A percentile compares a stretch with the other conserved stretches of the same genome.
Conservation (phyloP, 192 early-diverging fungal genomes). For the Entophlyctis luteolus region DNA sequence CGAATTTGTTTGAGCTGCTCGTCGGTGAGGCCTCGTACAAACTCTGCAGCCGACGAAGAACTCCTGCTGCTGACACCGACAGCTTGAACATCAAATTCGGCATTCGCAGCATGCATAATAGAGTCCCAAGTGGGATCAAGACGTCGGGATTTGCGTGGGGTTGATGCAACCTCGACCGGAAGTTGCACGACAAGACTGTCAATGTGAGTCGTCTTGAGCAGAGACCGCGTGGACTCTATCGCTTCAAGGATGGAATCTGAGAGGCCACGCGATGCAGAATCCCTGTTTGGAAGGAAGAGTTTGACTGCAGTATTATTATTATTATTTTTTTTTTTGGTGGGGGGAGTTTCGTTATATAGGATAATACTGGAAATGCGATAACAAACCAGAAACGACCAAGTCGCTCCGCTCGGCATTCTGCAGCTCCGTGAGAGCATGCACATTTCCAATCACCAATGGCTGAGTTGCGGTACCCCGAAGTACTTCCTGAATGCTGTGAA, state of each 20-base stretch:
- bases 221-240: neutral
- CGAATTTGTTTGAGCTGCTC: neutral
- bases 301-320: conserved; percentile 13
- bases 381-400: too few relatives aligned
- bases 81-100: neutral
- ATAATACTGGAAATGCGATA: too few relatives aligned
- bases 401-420: too few relatives aligned
- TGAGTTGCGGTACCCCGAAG: too few relatives aligned
- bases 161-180: neutral
- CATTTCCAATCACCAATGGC: too few relatives aligned
- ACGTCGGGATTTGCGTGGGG: neutral
- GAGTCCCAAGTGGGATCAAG: neutral
- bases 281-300: neutral
- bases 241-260: neutral
- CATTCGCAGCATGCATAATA: neutral
- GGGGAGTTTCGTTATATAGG: too few relatives aligned
- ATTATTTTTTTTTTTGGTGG: too few relatives aligned
- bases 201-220: neutral
- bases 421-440: too few relatives aligned
- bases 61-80: neutral
- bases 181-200: conserved; percentile 11
- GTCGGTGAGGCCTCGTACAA: neutral
- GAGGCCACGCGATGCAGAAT: neutral
- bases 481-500: too few relatives aligned
- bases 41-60: neutral